Evolutionary conservation across 306 rosid species (phyloP), one percentile per base, ranked within the genome.

Genomic region (Malus asiatica): DNA sequence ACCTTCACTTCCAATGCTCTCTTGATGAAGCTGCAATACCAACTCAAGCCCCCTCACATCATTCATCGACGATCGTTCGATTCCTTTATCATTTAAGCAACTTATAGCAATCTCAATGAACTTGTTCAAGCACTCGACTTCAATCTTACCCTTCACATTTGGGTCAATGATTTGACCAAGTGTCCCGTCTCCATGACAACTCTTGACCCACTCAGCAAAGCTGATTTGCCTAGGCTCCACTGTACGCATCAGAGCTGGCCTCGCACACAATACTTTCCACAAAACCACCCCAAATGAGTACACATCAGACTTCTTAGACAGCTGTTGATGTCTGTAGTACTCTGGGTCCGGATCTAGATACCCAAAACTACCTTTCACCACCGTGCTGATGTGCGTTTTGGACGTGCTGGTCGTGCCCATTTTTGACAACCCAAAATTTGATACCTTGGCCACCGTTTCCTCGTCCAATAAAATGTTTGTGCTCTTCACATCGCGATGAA

Each of bases 61-160:
- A 29, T 86, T 86, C 83, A 75, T 85, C 14, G 85, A 51, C 1
- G 87, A 90, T 69, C 91, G 74, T 10, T 84, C 83, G 29, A 51
- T 52, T 4, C 89, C 89, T 9, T 77, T 74, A 11, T 87, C 89
- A 11, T 74, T 73, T 64, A 87, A 27, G 81, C 94, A 87, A 70
- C 82, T 86, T 80, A 71, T 80, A 5, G 84, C 82, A 51, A 88
- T 76, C 8, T 22, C 63, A 58, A 58, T 2, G 5, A 58, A 58
- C 30, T 58, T 11, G 27, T 58, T 58, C 16, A 58, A 12, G 7
- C 64, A 22, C 8, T 59, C 8, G 3, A 22, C 14, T 59, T 59
- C 64, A 23, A 59, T 59, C 8, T 59, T 22, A 59, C 1, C 30
- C 30, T 5, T 22, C 29, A 59, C 29, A 25, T 2, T 59, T 22